These are phyloP conservation scores for Cladosporium sp. DNA, from an alignment of 2,329 filamentous ascomycete species.

Conservation along the genomic window DNA sequence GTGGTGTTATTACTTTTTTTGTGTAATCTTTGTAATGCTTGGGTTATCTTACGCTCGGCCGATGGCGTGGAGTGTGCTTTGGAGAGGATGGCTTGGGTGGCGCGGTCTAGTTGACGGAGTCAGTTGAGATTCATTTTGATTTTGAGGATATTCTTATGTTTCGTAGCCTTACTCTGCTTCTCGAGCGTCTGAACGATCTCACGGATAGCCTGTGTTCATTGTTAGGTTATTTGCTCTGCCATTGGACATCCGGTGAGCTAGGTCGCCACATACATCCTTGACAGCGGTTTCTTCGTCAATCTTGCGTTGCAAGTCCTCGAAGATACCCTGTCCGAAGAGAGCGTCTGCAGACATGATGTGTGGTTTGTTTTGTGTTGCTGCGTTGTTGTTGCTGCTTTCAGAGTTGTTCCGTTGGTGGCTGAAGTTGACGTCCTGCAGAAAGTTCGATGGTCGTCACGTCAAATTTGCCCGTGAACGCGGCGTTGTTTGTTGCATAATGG, in stretches of 20 bases:
- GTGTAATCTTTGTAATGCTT: background rate
- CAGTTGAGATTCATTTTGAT: background rate
- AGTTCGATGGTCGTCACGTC: conserved; percentile 1
- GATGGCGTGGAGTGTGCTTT: conserved; percentile 85
- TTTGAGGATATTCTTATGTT: background rate
- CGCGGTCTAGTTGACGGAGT: conserved; percentile 57
- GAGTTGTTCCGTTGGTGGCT: background rate
- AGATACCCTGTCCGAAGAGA: conserved; percentile 51
- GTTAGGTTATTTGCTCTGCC: background rate
- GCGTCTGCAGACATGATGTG: conserved; percentile 14
- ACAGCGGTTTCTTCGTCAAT: conserved; percentile 84
- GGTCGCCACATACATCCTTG: conserved; percentile 60
- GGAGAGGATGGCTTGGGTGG: conserved; percentile 79
- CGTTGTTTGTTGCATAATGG: background rate
- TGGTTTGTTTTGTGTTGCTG: background rate
- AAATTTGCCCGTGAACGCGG: conserved; percentile 1
- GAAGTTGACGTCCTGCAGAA: conserved; percentile 5
- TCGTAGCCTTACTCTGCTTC: conserved; percentile 59
- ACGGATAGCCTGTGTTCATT: conserved; percentile 61
- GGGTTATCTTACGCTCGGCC: conserved; percentile 53
- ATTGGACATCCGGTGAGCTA: background rate
- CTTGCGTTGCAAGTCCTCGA: conserved; percentile 81
- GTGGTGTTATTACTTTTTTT: conserved; percentile 9
- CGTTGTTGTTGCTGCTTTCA: background rate
- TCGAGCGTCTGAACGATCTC: conserved; percentile 81